phyloP scores from a whole-genome alignment of 163 green algal species.

The Chlamydomonas reinhardtii region DNA sequence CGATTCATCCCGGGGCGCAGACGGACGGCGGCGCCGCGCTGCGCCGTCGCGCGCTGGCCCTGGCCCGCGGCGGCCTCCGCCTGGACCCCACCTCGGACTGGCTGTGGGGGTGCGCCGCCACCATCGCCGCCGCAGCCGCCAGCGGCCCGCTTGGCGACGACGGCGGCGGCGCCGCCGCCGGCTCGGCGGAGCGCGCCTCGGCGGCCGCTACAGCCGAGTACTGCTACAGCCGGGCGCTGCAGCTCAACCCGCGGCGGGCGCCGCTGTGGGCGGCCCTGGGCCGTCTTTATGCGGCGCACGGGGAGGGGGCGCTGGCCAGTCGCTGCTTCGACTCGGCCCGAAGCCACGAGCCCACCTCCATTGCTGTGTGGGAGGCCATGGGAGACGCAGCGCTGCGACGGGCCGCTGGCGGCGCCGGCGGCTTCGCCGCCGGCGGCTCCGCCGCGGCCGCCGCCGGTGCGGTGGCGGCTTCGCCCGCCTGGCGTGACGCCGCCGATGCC shows the following conservation, averaged over 20 bases:
- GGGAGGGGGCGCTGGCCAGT: slow-evolving; percentile 28
- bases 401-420: background rate
- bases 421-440: background rate
- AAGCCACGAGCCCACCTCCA: slow-evolving; percentile 73
- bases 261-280: slow-evolving; percentile 80
- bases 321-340: slow-evolving; percentile 77
- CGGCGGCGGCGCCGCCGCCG: background rate
- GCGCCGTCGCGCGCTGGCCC: slow-evolving; percentile 8
- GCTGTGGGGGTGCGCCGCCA: slow-evolving; percentile 76
- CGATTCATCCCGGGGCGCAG: background rate
- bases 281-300: slow-evolving; percentile 70
- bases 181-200: background rate
- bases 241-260: slow-evolving; percentile 79
- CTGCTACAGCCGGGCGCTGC: slow-evolving; percentile 68
- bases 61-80: slow-evolving; percentile 66
- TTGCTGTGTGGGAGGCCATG: slow-evolving; percentile 86
- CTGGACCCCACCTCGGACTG: slow-evolving; percentile 65
- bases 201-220: slow-evolving; percentile 69
- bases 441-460: background rate
- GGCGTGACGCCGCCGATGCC: slow-evolving; percentile 58
- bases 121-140: slow-evolving; percentile 23
- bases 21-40: background rate
- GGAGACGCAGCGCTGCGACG: slow-evolving; percentile 57
- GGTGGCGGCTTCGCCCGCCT: slow-evolving; percentile 19
- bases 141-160: background rate